Percentiles rank a stretch among this genome's conserved stretches.
These are phyloP conservation scores for Chalciporus pseudorubinellus DNA, from an alignment of 768 basidiomycete species.

Conservation along the genomic window DNA sequence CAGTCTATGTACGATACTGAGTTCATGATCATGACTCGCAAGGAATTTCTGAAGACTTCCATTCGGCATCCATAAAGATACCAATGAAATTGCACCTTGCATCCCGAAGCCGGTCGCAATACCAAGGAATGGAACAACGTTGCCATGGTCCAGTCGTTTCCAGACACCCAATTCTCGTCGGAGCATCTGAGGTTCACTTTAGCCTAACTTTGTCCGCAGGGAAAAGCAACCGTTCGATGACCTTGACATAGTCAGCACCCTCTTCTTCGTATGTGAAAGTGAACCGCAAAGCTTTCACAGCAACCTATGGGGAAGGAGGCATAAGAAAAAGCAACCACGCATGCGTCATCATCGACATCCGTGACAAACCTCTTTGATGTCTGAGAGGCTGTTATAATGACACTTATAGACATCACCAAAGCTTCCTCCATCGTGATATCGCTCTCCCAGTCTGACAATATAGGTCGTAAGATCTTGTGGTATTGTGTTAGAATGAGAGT, in stretches of 20 bases:
- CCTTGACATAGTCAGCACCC: not conserved
- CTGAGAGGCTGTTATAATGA: not conserved
- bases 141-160: constrained; percentile 18
- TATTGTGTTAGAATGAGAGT: too few relatives aligned
- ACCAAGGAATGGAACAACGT: constrained; percentile 23
- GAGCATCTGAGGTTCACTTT: constrained; percentile 7
- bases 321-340: not conserved
- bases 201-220: not conserved
- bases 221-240: not conserved
- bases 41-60: constrained; percentile 22
- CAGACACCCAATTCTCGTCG: constrained; percentile 23
- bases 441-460: constrained; percentile 1
- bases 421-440: not conserved
- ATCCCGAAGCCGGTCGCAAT: constrained; percentile 24
- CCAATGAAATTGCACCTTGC: constrained; percentile 17
- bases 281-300: constrained; percentile 14
- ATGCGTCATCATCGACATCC: too few relatives aligned
- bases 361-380: not conserved
- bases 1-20: not conserved
- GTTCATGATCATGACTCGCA: not conserved
- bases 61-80: constrained; percentile 28
- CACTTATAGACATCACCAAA: constrained; percentile 10
- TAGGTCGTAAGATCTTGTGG: constrained; percentile 4
- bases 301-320: constrained; percentile 5
- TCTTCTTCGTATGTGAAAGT: constrained; percentile 3